Base-by-base conservation (phyloP, 768 basidiomycete genomes). In the Agrocybe praecox region DNA sequence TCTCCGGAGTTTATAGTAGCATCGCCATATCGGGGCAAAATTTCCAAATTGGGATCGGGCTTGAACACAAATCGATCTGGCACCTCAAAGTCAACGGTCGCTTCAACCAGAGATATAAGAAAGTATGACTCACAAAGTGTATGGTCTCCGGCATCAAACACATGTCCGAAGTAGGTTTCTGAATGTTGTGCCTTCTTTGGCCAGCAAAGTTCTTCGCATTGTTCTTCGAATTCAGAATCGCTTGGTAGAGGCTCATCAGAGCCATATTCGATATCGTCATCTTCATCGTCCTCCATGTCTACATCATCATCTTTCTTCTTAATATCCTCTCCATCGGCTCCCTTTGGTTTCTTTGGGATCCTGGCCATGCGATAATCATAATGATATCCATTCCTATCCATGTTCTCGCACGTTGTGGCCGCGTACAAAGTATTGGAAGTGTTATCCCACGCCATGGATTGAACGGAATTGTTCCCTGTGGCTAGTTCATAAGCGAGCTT, bases 381-480 rank as follows among this genome's bases (percentile, higher is more conserved):
- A n/a, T 40, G 36, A 12, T 4, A n/a, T 15, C 36, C 36, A 5
- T 14, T 6, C 36, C 36, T 40, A n/a, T 40, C 36, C 6, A 40
- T 12, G 12, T 40, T 15, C 36, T 40, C 36, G 12, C 74, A 76
- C 29, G 58, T 58, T 2, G 79, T 78, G 3, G 69, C 66, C 3
- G 73, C 77, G 57, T 70, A 76, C 6, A 79, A 65, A 6, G 68
- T 52, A 18, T 66, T 66, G 29, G 55, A 61, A 6, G 26, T 49
- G 14, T 26, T 56, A 48, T 75, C 74, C 77, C 76, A 79, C 1
- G 65, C 67, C 55, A 80, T 60, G 6, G 59, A 59, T 0, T 45
- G 45, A 0, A 80, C 78, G 2, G 52, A 29, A 56, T 79, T 81
- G 59, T 80, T 81, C 5, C 79, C 79, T 4, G 77, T 78, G 1